These are phyloP conservation scores for Yarrowia hollandica DNA, from an alignment of 805 yeast species.

Conservation along the genomic window DNA sequence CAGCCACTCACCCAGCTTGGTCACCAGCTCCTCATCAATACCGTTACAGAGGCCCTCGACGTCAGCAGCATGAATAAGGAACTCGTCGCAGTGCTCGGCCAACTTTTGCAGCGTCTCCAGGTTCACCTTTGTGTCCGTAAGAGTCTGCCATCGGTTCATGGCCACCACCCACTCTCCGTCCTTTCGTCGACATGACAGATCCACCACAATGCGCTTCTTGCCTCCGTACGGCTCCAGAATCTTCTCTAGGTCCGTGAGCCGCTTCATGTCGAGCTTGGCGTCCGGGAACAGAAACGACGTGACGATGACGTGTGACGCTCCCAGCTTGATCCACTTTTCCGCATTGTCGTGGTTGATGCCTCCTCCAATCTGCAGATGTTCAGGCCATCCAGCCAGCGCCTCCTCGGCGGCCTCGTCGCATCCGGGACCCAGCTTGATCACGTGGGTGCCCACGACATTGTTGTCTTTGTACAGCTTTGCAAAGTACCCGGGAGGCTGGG, in stretches of 20 bases:
- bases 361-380: constrained; percentile 82
- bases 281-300: constrained; percentile 88
- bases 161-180: constrained; percentile 85
- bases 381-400: constrained; percentile 77
- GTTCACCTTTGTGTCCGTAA: constrained; percentile 64
- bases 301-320: constrained; percentile 86
- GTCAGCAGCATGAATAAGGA: constrained; percentile 95
- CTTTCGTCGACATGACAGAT: constrained; percentile 75
- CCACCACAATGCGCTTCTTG: constrained; percentile 69
- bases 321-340: constrained; percentile 64
- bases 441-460: constrained; percentile 77
- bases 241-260: constrained; percentile 52
- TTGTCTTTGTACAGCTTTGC: constrained; percentile 65
- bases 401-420: constrained; percentile 81
- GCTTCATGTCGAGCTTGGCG: constrained; percentile 52
- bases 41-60: constrained; percentile 97
- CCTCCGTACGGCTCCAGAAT: constrained; percentile 52
- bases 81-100: constrained; percentile 73
- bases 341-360: constrained; percentile 82
- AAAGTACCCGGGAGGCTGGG: constrained; percentile 70
- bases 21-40: constrained; percentile 77
- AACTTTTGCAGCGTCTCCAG: constrained; percentile 55
- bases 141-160: constrained; percentile 94
- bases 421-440: constrained; percentile 82
- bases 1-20: constrained; percentile 72